Percentiles rank a stretch among this genome's conserved stretches.
Evolutionary conservation across 2,329 filamentous ascomycete genomes (phyloP).

Genomic region (Fonsecaea pedrosoi): DNA sequence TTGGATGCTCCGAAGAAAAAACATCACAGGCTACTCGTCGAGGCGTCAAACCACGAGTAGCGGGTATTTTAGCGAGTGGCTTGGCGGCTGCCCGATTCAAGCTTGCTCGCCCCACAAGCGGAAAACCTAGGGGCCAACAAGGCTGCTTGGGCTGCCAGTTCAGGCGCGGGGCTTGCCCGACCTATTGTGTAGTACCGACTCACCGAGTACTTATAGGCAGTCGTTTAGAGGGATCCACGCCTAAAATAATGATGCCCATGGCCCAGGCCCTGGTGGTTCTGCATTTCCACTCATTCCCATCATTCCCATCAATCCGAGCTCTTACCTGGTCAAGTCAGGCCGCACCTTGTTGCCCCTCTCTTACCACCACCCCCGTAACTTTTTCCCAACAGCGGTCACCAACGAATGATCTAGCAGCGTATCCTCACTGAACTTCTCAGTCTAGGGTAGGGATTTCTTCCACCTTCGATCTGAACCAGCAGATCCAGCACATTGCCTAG

Average conservation of each 20-base stretch:
- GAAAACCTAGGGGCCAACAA: not conserved
- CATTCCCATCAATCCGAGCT: slow-evolving; percentile 8
- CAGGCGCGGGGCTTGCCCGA: not conserved
- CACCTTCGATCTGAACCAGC: slow-evolving; percentile 10
- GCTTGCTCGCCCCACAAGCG: not conserved
- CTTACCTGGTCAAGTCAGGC: slow-evolving; percentile 14
- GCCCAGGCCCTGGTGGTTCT: not conserved
- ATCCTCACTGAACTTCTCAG: not conserved
- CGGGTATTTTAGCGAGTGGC: not conserved
- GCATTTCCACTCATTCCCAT: not conserved
- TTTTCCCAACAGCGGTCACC: slow-evolving; percentile 2
- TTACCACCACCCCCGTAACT: not conserved
- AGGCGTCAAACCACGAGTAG: not conserved
- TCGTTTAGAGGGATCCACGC: not conserved
- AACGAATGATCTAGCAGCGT: slow-evolving; percentile 14
- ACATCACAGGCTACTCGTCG: no score
- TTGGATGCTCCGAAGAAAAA: not conserved
- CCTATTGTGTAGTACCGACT: no score
- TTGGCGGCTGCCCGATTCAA: slow-evolving; percentile 7
- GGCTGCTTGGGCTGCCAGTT: not conserved
- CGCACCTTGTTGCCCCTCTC: not conserved
- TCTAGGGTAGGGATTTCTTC: not conserved
- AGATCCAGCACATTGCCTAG: slow-evolving; percentile 19
- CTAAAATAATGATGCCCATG: slow-evolving; percentile 1
- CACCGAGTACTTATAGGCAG: no score